Evolutionary conservation across 129 eudicot species (phyloP).

Genomic region (Centrapalus pauciflorus): DNA sequence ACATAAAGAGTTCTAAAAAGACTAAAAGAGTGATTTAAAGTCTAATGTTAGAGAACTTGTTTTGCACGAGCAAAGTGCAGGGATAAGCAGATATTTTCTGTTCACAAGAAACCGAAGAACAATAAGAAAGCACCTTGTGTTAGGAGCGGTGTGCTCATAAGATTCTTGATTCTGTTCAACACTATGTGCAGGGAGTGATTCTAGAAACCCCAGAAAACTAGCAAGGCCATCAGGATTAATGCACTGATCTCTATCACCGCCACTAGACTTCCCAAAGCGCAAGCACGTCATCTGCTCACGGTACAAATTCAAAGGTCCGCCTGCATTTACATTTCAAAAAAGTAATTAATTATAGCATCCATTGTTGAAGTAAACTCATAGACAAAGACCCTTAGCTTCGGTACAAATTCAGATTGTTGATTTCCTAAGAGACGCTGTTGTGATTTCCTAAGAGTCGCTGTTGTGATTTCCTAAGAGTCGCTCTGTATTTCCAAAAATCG

Average conservation of each 20-base stretch:
- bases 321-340: slow-evolving; percentile 37
- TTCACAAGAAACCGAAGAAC: neutral
- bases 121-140: slow-evolving; percentile 46
- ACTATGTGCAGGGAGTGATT: slow-evolving; percentile 68
- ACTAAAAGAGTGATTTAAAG: too few relatives aligned
- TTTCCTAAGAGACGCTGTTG: too few relatives aligned
- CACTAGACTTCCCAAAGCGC: slow-evolving; percentile 53
- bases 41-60: neutral
- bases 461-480: too few relatives aligned
- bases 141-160: slow-evolving; percentile 46
- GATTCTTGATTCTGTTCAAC: slow-evolving; percentile 47
- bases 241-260: slow-evolving; percentile 55
- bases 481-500: too few relatives aligned
- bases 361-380: slow-evolving; percentile 3
- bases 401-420: too few relatives aligned
- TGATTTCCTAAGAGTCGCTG: too few relatives aligned
- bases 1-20: too few relatives aligned
- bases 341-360: neutral
- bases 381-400: too few relatives aligned
- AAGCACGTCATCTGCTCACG: slow-evolving; percentile 60
- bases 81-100: neutral
- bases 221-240: slow-evolving; percentile 75
- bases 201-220: slow-evolving; percentile 76
- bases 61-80: neutral
- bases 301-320: slow-evolving; percentile 51